Evolutionary conservation across 257 asterid species (phyloP), one percentile per base, ranked within the genome.

Genomic region (Penstemon newberryi): DNA sequence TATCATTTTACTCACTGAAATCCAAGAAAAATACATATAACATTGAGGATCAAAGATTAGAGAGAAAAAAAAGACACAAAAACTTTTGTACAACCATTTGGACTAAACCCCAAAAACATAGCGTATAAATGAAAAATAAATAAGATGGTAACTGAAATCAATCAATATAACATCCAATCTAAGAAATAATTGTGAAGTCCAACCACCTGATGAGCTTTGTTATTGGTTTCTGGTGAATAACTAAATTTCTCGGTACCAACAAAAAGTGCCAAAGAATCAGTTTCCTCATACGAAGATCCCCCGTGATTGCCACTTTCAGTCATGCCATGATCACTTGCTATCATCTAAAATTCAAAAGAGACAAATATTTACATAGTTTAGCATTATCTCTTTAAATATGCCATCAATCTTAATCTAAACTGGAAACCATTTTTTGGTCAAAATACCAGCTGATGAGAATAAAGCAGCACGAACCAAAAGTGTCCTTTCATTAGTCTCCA

Each of bases 311-410:
- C 98, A 49, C 75, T 80, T 66, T 82, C 91, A 7, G 96, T 89
- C 98, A 92, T 92, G 77, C 98, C 98, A 82, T 92, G 98, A 80
- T 92, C 98, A 68, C 98, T 92, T 56, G 81, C 89, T 57, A 92
- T 78, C 83, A 92, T 38, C 98, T 92, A 90, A 47, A 75, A 65
- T 67, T 71, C 54, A 69, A 60, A 76, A 72, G 56, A 66, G 72
- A 63, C 38, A 65, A 63, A 47, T 2, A 25, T 72, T 60, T 37
- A 70, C 37, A 47, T 65, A 52, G 61, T 33, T 57, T 42, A 65
- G 66, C 69, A 74, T 36, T 43, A 43, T 67, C 12, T 52, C 50
- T 65, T 63, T 58, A 67, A 54, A 25, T 4, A 66, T 51, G 63
- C 60, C 15, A 57, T 18, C 57, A 72, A 33, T 18, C 59, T 43